A percentile compares a stretch with the other conserved stretches of the same genome.
phyloP scores from a whole-genome alignment of 1,139 yeast genomes.

The Debaryomyces fabryi region DNA sequence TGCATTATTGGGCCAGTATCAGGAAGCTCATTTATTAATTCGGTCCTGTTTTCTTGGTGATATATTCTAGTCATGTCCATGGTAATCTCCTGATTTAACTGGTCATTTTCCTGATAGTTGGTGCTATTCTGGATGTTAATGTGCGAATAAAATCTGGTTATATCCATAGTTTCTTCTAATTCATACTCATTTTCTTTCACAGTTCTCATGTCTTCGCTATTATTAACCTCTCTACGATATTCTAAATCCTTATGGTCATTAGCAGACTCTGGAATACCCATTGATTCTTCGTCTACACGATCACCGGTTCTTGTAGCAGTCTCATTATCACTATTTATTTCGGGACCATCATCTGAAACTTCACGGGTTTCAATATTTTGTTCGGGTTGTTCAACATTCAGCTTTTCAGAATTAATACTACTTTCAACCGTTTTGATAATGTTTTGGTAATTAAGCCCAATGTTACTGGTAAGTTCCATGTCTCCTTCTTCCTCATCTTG shows the following conservation, averaged over 20 bases:
- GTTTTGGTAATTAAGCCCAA: conserved; percentile 2
- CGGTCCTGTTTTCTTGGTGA: background rate
- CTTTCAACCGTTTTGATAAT: background rate
- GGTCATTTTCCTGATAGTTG: conserved; percentile 2
- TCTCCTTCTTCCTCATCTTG: conserved; percentile 20
- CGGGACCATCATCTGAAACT: background rate
- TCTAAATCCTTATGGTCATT: background rate
- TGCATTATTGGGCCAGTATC: background rate
- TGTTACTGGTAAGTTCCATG: conserved; percentile 25
- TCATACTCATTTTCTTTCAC: background rate
- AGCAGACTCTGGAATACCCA: background rate
- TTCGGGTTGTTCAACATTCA: background rate
- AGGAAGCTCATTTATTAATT: background rate
- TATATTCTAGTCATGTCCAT: conserved; percentile 7
- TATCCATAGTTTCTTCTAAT: conserved; percentile 12
- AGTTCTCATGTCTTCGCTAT: background rate
- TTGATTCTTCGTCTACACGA: background rate
- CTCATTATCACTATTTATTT: background rate
- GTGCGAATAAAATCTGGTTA: conserved; percentile 11
- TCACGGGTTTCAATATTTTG: background rate
- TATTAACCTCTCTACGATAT: background rate
- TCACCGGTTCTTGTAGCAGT: background rate
- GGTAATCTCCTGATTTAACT: conserved; percentile 1
- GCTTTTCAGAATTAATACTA: background rate
- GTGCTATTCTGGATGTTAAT: background rate